Base-by-base conservation (phyloP, 2,329 filamentous ascomycete species). In the Tolypocladium paradoxum region DNA sequence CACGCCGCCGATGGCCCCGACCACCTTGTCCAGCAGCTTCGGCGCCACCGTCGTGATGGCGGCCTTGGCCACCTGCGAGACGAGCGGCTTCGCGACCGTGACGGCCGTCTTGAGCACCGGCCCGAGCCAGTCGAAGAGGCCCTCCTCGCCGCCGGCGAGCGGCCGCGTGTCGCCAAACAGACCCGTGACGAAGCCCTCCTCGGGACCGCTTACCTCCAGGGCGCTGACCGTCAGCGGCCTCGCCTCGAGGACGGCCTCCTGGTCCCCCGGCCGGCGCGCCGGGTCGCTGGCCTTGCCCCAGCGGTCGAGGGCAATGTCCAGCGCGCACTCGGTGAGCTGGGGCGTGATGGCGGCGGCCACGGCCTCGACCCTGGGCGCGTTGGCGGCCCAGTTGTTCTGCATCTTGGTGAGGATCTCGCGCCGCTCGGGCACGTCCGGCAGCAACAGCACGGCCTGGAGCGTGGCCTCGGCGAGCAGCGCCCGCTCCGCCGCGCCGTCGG, bases 91-190 rank as follows among this genome's bases (percentile, higher is more conserved):
- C 14, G 48, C 49, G 18, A 36, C 35, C 24, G 20, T 20, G 31
- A 54, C 27, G 9, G 50, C 57, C 12, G 12, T 50, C 4, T 36
- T 18, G 16, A 59, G 49, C 7, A 59, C 2, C 4, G 48, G 48
- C 6, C 57, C 57, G 16, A 58, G 53, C 35, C 36, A 45, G 43
- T 50, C 48, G 34, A 57, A 18, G 22, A 57, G 16, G 8, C 47
- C 52, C 49, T 46, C 54, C 36, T 54, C 57, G 11, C 57, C 56
- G 12, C 57, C 56, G 12, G 45, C 29, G 18, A 57, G n/a, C 9
- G 55, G 57, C 4, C 48, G 9, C 3, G 57, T 59, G n/a, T 53
- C 53, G 9, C 29, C 33, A 14, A 59, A 1, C 16, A 59, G 24
- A 3, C 43, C 27, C 24, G 16, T 4, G 16, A 46, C 5, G 43